Evolutionary conservation across 2,329 filamentous ascomycete species (phyloP), one percentile per base, ranked within the genome.

Genomic region (Nothophaeocryptopus gaeumannii): DNA sequence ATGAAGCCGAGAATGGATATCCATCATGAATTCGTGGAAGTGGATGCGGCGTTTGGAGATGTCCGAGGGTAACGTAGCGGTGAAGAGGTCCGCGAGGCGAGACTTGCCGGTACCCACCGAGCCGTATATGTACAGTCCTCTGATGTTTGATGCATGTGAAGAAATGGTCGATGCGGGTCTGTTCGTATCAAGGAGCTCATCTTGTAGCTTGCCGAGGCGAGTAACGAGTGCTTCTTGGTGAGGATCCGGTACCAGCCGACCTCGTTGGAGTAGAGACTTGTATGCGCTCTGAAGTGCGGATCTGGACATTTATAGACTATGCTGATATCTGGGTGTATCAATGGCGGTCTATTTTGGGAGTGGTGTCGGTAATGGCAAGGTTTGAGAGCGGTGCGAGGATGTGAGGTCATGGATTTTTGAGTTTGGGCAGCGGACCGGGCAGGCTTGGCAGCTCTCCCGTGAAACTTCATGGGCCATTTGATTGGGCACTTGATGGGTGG

Each of bases 21-120:
- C 82, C 10, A 90, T 74, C 85, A 91, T 91, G 60, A 91, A 91
- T 0, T 85, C 87, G 64, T 88, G 88, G 67, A 89, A 91, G 63
- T 91, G 87, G 80, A 85, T 89, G 49, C 86, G 74, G 57, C 78
- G 75, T 2, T 20, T 33, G 0, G 47, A 12, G 4, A 58, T 47
- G 2, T 40, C n/a, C 8, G 38, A 29, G 2, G 87, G 86, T 2
- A 91, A 70, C 29, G 84, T 84, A 20, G 88, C 82, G 5, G 85
- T 84, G 10, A 91, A 79, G 1, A 91, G 72, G 60, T 90, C 86
- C 11, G 89, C 75, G 12, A 91, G 75, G 81, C 90, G 88, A 2
- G 82, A 86, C 67, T 91, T 91, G 12, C 87, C 86, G 0, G 85
- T 89, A 5, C 87, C 87, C 1, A 91, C 87, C 58, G 88, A 85